Evolutionary conservation across 2,329 filamentous ascomycete genomes (phyloP).

Genomic region (Colletotrichum gigasporum): DNA sequence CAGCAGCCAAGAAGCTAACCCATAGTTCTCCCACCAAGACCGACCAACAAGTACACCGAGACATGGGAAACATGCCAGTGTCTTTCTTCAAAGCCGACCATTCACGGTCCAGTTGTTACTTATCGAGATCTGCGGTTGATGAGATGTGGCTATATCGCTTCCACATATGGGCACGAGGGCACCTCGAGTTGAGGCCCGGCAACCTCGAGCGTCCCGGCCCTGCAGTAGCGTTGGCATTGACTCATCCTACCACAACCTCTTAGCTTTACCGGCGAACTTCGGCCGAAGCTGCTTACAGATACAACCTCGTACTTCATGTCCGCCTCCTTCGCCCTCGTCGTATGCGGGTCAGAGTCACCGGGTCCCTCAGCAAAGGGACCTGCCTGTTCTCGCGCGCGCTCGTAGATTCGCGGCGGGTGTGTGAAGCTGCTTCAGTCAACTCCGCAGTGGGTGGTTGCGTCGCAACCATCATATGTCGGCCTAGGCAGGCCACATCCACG

Average conservation of each 20-base stretch:
- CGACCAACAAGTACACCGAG: not conserved
- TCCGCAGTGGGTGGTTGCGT: too few relatives aligned
- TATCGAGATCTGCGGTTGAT: not conserved
- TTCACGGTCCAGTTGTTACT: too few relatives aligned
- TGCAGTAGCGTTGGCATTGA: not conserved
- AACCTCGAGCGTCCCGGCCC: not conserved
- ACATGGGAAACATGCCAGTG: not conserved
- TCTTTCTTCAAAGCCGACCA: not conserved
- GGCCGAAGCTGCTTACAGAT: not conserved
- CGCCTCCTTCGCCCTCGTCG: not conserved
- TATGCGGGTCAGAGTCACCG: not conserved
- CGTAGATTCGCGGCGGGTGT: not conserved
- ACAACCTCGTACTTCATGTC: not conserved
- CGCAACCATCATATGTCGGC: too few relatives aligned
- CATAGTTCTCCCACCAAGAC: not conserved
- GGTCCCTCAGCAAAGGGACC: not conserved
- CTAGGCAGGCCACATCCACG: not conserved
- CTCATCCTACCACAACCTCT: not conserved
- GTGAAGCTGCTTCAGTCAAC: not conserved
- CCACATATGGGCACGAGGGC: not conserved
- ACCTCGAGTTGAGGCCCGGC: not conserved
- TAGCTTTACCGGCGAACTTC: not conserved
- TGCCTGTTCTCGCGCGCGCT: not conserved
- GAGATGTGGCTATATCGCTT: not conserved
- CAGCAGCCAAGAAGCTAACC: not conserved